Evolutionary conservation across 2,329 filamentous ascomycete genomes (phyloP), one percentile per base, ranked within the genome.

Genomic region (Aspergillus fumigatus): DNA sequence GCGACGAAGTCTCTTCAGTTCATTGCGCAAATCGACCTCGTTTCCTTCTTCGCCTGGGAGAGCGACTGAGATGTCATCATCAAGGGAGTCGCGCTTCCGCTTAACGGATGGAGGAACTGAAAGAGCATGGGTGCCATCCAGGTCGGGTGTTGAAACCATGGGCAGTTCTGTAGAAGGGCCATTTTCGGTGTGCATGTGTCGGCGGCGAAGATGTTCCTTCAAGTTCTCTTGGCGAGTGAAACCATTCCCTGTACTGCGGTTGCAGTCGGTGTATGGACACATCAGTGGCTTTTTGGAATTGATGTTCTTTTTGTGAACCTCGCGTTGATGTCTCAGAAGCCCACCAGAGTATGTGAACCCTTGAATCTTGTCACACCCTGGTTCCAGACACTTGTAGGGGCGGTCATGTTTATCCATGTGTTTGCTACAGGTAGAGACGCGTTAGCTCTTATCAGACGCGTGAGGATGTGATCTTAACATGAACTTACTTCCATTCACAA

Each of bases 391-490:
- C 67, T 92, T 89, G 71, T 97, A 97, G 1, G 93, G 93, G 11
- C 93, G 84, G 65, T 96, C 92, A 72, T 97, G 93, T 73, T 96
- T 96, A 77, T 97, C 93, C 92, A 97, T 97, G 72, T 97, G 93
- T 77, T 97, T 97, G 71, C 91, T 96, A 62, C 59, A 52, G 38
- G 58, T 55, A 48, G 59, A 29, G 38, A 21, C 52, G 21, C 43
- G 59, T 73, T 67, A 68, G 63, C 55, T 57, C 51, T 7, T 23
- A 8, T 40, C 52, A 27, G 27, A 29, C 59, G 74, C 63, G 74
- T 66, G 61, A 54, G 52, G 27, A 41, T 48, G 25, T 43, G 23
- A 23, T 23, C 21, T 23, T 7, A 14, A 5, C 10, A 32, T 55
- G 55, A 29, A 83, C 89, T 84, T 79, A 94, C 91, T 88, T 95